Conservation (phyloP, 129 eudicot species). For the Centella asiatica region DNA sequence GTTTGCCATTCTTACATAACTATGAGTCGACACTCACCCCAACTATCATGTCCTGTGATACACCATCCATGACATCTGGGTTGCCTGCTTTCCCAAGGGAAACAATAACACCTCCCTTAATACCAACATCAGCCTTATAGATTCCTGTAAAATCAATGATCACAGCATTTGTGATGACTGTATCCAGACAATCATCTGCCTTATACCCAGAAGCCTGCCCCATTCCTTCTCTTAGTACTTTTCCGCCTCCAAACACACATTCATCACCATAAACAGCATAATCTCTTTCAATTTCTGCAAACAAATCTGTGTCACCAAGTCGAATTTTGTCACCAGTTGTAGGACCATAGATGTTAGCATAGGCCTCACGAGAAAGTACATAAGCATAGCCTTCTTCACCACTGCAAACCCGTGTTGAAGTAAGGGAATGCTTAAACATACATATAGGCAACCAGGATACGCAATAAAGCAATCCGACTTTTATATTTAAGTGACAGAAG, state of each 20-base stretch:
- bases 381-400: constrained; percentile 53
- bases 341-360: constrained; percentile 92
- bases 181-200: constrained; percentile 54
- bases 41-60: constrained; percentile 44
- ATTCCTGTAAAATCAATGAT: constrained; percentile 84
- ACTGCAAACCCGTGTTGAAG: constrained; percentile 34
- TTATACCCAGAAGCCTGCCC: constrained; percentile 81
- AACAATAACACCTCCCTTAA: constrained; percentile 63
- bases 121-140: constrained; percentile 89
- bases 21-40: constrained; percentile 46
- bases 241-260: constrained; percentile 99
- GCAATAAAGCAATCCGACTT: constrained; percentile 8
- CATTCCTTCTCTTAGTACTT: constrained; percentile 94
- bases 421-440: not conserved
- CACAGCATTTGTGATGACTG: constrained; percentile 90
- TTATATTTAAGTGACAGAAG: not conserved
- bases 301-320: constrained; percentile 88
- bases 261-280: constrained; percentile 82
- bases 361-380: constrained; percentile 56
- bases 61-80: constrained; percentile 81
- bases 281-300: constrained; percentile 89
- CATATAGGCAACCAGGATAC: constrained; percentile 2
- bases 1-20: not conserved
- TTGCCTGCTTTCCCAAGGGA: constrained; percentile 90
- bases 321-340: constrained; percentile 94